Evolutionary conservation across 257 asterid genomes (phyloP).

Genomic region (Orobanche coerulescens): DNA sequence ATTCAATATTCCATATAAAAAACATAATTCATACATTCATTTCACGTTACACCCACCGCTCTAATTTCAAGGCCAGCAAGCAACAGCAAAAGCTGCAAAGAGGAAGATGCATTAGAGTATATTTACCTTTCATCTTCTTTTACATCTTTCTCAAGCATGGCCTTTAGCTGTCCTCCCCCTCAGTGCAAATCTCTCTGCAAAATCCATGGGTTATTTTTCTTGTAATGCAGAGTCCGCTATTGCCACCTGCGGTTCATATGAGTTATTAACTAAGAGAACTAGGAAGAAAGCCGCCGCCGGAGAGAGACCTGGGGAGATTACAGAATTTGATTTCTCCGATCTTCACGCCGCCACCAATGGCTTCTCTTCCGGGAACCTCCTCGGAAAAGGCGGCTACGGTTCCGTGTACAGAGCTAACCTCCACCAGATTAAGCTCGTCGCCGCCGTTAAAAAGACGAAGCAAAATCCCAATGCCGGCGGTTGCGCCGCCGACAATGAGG

Average conservation of each 20-base stretch:
- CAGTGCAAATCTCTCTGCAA: not conserved
- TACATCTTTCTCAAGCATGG: conserved; percentile 33
- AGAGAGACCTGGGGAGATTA: conserved; percentile 24
- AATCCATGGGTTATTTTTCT: conserved; percentile 59
- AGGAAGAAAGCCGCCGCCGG: not conserved
- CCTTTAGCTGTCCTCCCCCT: conserved; percentile 16
- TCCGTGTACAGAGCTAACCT: conserved; percentile 59
- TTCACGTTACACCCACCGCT: conserved; percentile 34
- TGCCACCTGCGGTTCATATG: conserved; percentile 57
- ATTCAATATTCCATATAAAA: conserved; percentile 11
- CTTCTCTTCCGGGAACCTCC: conserved; percentile 55
- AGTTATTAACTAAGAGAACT: conserved; percentile 30
- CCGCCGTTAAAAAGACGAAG: conserved; percentile 59
- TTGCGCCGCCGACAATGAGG: conserved; percentile 51
- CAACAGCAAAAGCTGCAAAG: conserved; percentile 30
- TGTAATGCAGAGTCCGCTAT: conserved; percentile 65
- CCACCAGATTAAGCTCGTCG: conserved; percentile 28
- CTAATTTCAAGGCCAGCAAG: conserved; percentile 29
- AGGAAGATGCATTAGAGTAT: not conserved
- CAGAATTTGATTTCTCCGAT: conserved; percentile 45
- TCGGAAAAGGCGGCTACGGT: conserved; percentile 85
- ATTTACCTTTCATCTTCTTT: conserved; percentile 23
- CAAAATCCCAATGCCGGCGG: conserved; percentile 13
- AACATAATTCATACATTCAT: not conserved
- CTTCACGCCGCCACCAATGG: conserved; percentile 55